Conservation (phyloP, 306 rosid species). For the Cotoneaster glaucophyllus region DNA sequence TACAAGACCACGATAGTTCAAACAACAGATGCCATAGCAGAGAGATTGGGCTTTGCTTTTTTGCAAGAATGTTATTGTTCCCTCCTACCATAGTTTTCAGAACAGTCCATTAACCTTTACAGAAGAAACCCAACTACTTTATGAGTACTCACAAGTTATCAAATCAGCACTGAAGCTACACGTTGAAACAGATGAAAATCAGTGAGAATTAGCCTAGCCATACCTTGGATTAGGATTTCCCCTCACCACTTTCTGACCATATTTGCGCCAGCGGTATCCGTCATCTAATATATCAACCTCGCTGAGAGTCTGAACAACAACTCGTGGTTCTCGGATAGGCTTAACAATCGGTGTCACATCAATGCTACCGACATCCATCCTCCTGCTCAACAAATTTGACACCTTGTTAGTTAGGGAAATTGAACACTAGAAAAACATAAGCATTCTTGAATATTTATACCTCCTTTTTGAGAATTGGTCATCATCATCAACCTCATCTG, state of each 20-base stretch:
- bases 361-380: constrained; percentile 61
- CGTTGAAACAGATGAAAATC: constrained; percentile 9
- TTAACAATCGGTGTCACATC: constrained; percentile 74
- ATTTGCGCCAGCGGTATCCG: constrained; percentile 99
- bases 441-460: constrained; percentile 32
- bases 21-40: neutral
- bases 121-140: neutral
- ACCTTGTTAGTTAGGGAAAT: constrained; percentile 14
- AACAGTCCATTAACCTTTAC: neutral
- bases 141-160: neutral
- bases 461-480: constrained; percentile 83
- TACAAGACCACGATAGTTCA: neutral
- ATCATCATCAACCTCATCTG: constrained; percentile 74
- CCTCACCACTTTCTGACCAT: constrained; percentile 98
- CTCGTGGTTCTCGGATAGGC: constrained; percentile 96
- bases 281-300: constrained; percentile 99
- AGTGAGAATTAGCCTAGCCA: neutral
- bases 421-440: constrained; percentile 13
- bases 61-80: constrained; percentile 6
- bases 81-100: neutral
- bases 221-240: constrained; percentile 99
- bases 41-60: constrained; percentile 6
- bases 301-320: constrained; percentile 92
- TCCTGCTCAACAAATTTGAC: constrained; percentile 45
- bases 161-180: neutral